Base-by-base conservation (phyloP, 1,284 basidiomycete species). In the Ustilago crameri region DNA sequence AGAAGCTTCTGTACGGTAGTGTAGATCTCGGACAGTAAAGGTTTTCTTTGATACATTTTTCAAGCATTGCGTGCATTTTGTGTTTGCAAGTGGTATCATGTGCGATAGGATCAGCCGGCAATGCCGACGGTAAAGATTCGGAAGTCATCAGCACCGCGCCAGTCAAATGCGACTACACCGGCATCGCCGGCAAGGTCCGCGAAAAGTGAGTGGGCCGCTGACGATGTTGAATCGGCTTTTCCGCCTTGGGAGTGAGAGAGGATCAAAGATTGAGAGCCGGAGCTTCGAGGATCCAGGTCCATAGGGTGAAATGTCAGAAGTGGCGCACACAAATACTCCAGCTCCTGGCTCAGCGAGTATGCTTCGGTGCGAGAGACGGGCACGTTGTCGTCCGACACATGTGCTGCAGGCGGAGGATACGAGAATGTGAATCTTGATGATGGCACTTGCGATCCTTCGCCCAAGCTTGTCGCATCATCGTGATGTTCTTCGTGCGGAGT, bases 71-170 rank as follows among this genome's bases (percentile, higher is more conserved):
- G n/a, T n/a, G n/a, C 24, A 14, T 24, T 14, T 27, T 5, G 9
- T 42, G 38, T 38, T 23, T 40, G 26, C 26, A 37, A 30, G n/a
- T 41, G 37, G 23, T 17, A 12, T 17, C 23, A 20, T 24, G 41
- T 10, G 35, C 20, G 44, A 45, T n/a, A n/a, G n/a, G 20, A 12
- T 41, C 32, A 74, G 10, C 69, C 73, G 12, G 55, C 51, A 34
- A 71, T 60, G 27, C 73, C 68, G 47, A 75, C 56, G 20, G 45
- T 57, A 41, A 76, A 76, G 37, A 76, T 56, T 34, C 74, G 54
- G 43, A 66, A 76, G 35, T 76, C 74, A 40, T 76, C 58, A 0
- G 70, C 70, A 24, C 74, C 74, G 2, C 74, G 46, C 74, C 74
- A 76, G 43, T 76, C 74, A 26, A 69, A 74, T 4, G 70, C 74